Evolutionary conservation across 2,329 filamentous ascomycete genomes (phyloP).

Genomic region (Pyrenochaeta sp.): DNA sequence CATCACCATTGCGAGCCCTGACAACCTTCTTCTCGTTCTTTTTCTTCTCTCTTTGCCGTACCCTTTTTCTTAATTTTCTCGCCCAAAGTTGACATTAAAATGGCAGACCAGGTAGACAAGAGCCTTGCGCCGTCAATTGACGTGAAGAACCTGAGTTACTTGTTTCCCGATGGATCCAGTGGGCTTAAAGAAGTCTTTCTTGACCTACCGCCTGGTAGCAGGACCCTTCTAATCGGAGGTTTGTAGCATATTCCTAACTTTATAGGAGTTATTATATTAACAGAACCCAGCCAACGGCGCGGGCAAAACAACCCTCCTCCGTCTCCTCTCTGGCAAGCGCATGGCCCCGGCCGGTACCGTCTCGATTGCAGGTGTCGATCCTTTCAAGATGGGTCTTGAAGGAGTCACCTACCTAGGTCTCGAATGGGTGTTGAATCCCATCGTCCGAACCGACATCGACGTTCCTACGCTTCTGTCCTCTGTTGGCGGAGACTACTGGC

Average conservation of each 20-base stretch:
- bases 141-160: conserved; percentile 81
- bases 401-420: conserved; percentile 97
- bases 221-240: conserved; percentile 90
- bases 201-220: conserved; percentile 79
- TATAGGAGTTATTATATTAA: conserved; percentile 21
- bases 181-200: conserved; percentile 79
- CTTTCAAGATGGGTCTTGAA: conserved; percentile 87
- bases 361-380: conserved; percentile 81
- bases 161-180: conserved; percentile 83
- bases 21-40: not conserved
- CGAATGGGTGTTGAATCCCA: conserved; percentile 97
- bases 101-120: conserved; percentile 29
- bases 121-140: conserved; percentile 67
- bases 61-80: not conserved
- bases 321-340: conserved; percentile 92
- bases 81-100: conserved; percentile 6
- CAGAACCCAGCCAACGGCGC: conserved; percentile 78
- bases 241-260: conserved; percentile 30
- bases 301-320: conserved; percentile 95
- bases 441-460: conserved; percentile 93
- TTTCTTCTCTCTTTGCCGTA: too few relatives aligned
- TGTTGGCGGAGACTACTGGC: conserved; percentile 85
- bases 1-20: conserved; percentile 5
- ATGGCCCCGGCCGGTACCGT: conserved; percentile 81
- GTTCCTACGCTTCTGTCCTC: conserved; percentile 84